These are phyloP conservation scores for Syzygium aqueum DNA, from an alignment of 345 rosid genomes.

Conservation along the genomic window DNA sequence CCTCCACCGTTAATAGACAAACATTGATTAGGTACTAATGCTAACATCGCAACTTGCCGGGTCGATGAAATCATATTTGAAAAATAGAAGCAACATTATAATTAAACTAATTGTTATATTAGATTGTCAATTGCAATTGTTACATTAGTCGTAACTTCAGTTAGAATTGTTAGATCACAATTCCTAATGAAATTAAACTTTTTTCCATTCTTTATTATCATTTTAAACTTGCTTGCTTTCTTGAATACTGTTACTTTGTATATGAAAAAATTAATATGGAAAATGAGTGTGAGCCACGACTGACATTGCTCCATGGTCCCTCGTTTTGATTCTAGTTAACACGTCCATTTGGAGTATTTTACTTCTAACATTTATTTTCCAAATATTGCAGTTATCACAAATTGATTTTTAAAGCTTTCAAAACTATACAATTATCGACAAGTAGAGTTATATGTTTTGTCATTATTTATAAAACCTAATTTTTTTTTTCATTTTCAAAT, in stretches of 20 bases:
- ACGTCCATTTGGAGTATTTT: background rate
- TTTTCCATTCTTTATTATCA: background rate
- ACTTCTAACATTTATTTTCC: background rate
- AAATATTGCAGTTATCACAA: background rate
- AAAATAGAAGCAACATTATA: background rate
- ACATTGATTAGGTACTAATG: background rate
- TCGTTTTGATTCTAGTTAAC: background rate
- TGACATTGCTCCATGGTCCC: background rate
- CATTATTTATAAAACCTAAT: background rate
- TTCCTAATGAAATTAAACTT: background rate
- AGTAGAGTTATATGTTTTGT: background rate
- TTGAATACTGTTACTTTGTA: too few relatives aligned
- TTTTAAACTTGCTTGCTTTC: background rate
- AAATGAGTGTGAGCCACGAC: too few relatives aligned
- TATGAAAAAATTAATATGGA: too few relatives aligned
- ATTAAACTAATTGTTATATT: background rate
- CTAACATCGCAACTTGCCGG: background rate
- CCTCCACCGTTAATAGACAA: background rate
- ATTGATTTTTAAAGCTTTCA: background rate
- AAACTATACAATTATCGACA: background rate
- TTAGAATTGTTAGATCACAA: background rate
- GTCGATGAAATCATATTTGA: background rate
- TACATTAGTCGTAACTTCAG: background rate
- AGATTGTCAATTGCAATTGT: background rate
- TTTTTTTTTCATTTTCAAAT: background rate